Base-by-base conservation (phyloP, 2,329 filamentous ascomycete genomes). In the Microdochium nivale region DNA sequence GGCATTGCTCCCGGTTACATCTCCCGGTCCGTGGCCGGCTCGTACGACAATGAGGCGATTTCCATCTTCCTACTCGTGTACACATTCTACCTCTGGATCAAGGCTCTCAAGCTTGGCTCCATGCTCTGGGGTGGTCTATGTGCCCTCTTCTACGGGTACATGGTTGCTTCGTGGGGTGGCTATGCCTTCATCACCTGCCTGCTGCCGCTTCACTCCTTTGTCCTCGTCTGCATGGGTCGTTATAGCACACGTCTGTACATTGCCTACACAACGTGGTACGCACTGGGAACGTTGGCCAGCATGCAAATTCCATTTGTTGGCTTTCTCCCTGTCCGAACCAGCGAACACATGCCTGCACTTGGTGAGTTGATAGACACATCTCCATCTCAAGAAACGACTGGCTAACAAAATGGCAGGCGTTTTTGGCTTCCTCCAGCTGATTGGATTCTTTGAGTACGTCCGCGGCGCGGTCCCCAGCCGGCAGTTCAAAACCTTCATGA, bases 271-370 rank as follows among this genome's bases (percentile, higher is more conserved):
- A 97, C 92, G 1, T 99, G 95, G 94, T 99, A 96, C 70, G 90
- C 91, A 37, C 78, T 99, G 33, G 94, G 95, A 54, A 97, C 94
- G 58, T 72, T 99, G 70, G 94, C 91, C 51, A 96, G 90, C 75
- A 97, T 99, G 92, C 94, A 99, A 72, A 94, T 99, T 74, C 94
- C 94, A 3, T 99, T 99, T 64, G 95, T 99, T 52, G 94, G 94
- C 53, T 99, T 99, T 77, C 73, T 95, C 72, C 92, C 94, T 24
- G 90, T 99, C 65, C 88, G 90, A 68, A 97, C 90, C 67, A 96
- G 90, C 73, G 94, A 99, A 72, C 94, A 99, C 71, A 99, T 99
- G 92, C 88, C 94, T 53, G 90, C 94, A 24, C 76, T 99, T 19
- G 91, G 90, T 91, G 75, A 67, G 81, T 69, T 5, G 49, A 48